These are phyloP conservation scores for Paramecium bursaria DNA, from an alignment of 73 alveolate genomes.

Conservation along the genomic window DNA sequence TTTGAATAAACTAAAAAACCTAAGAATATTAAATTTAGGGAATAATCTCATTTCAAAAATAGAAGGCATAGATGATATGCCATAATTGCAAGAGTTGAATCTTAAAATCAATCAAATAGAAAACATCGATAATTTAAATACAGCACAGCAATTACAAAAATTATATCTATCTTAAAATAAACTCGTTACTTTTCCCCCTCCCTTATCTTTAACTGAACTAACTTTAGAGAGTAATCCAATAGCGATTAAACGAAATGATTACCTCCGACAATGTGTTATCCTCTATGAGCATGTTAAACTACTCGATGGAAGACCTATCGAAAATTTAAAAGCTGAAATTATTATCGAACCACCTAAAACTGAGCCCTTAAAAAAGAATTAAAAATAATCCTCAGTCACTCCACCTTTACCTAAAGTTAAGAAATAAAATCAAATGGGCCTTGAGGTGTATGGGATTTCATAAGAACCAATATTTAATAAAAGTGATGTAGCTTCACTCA, in stretches of 20 bases:
- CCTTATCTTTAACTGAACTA: conserved; percentile 73
- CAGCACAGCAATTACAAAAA: conserved; percentile 75
- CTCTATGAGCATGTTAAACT: conserved; percentile 33
- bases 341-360: conserved; percentile 58
- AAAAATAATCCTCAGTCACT: conserved; percentile 64
- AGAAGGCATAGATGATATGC: conserved; percentile 76
- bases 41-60: conserved; percentile 77
- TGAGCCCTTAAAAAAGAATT: conserved; percentile 61
- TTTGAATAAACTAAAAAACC: conserved; percentile 68
- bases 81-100: conserved; percentile 78
- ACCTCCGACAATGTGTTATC: neutral
- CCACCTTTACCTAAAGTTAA: conserved; percentile 59
- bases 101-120: conserved; percentile 83
- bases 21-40: conserved; percentile 81
- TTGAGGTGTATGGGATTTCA: conserved; percentile 62
- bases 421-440: conserved; percentile 72
- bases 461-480: too few species aligned
- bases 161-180: conserved; percentile 72
- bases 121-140: conserved; percentile 73
- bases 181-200: conserved; percentile 70
- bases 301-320: conserved; percentile 62
- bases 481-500: too few species aligned
- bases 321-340: conserved; percentile 48
- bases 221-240: conserved; percentile 80
- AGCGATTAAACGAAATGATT: conserved; percentile 22